Conservation (phyloP, 2,329 filamentous ascomycete genomes). For the Aspergillus tanneri region DNA sequence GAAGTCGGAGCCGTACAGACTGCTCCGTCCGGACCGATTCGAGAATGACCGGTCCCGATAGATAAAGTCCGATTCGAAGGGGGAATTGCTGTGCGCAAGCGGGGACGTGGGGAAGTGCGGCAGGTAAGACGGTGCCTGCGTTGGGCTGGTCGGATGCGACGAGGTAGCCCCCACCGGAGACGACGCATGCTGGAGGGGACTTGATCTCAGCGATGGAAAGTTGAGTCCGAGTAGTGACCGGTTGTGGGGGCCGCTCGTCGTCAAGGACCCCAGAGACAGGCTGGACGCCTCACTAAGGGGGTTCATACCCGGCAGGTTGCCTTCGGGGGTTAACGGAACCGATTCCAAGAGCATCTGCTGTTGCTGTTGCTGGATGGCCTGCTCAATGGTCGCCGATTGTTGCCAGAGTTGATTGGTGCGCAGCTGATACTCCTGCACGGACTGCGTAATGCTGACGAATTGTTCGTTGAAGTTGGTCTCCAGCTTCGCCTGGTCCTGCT, state of each 20-base stretch:
- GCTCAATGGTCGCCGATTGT: constrained; percentile 44
- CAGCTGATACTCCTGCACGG: constrained; percentile 45
- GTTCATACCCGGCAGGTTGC: constrained; percentile 56
- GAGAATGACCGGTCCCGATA: constrained; percentile 44
- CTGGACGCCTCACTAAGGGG: constrained; percentile 32
- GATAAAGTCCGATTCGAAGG: constrained; percentile 33
- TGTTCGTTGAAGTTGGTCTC: constrained; percentile 46
- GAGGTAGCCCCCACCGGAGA: constrained; percentile 34
- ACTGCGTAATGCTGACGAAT: constrained; percentile 42
- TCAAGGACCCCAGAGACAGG: constrained; percentile 25
- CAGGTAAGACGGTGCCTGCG: constrained; percentile 32
- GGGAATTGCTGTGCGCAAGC: constrained; percentile 30
- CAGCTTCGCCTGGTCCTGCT: constrained; percentile 46
- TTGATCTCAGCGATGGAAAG: constrained; percentile 37
- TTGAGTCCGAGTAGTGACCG: constrained; percentile 38
- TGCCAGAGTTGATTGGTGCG: constrained; percentile 46
- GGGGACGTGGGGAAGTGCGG: constrained; percentile 37
- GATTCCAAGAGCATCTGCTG: constrained; percentile 45
- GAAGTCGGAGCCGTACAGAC: constrained; percentile 37
- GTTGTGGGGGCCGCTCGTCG: constrained; percentile 30
- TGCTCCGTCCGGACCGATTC: constrained; percentile 41
- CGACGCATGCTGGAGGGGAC: constrained; percentile 35
- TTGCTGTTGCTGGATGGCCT: constrained; percentile 47
- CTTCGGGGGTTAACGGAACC: constrained; percentile 59
- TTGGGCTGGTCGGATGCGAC: constrained; percentile 36